These are phyloP conservation scores for Extremus antarcticus DNA, from an alignment of 495 filamentous ascomycete genomes.

Conservation along the genomic window DNA sequence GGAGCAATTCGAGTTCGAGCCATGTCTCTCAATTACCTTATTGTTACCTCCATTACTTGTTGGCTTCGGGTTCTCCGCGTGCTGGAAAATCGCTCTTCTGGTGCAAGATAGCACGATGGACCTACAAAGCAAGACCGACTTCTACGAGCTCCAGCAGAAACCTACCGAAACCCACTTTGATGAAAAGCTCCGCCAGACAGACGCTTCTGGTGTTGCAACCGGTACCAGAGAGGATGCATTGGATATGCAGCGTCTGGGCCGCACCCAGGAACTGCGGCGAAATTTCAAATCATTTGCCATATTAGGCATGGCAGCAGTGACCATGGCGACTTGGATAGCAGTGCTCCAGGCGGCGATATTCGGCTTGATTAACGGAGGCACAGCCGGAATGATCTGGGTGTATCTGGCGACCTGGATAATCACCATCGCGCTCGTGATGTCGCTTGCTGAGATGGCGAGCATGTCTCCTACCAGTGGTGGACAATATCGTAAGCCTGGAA, in stretches of 20 bases:
- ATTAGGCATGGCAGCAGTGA: constrained; percentile 26
- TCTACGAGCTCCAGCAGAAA: background rate
- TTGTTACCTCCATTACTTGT: too few relatives aligned
- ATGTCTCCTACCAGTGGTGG: constrained; percentile 8
- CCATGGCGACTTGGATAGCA: constrained; percentile 30
- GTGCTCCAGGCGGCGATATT: constrained; percentile 6
- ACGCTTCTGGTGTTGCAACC: background rate
- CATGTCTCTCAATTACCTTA: too few relatives aligned
- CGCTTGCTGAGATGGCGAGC: constrained; percentile 30
- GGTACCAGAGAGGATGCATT: background rate
- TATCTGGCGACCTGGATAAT: constrained; percentile 30
- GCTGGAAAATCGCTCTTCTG: too few relatives aligned
- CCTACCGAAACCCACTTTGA: background rate
- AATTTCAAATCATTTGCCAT: constrained; percentile 32
- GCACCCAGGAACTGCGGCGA: constrained; percentile 18
- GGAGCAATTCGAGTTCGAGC: too few relatives aligned
- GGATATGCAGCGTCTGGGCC: background rate
- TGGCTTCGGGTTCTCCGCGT: too few relatives aligned
- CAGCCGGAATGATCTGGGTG: constrained; percentile 29
- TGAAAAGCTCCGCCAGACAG: background rate
- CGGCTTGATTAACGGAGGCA: constrained; percentile 21
- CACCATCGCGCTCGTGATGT: constrained; percentile 22
- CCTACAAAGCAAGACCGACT: background rate
- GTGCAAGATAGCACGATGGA: too few relatives aligned
- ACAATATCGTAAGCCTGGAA: constrained; percentile 8